These are phyloP conservation scores for Eleusine coracana DNA, from an alignment of 176 grass and related monocot species.

Conservation along the genomic window DNA sequence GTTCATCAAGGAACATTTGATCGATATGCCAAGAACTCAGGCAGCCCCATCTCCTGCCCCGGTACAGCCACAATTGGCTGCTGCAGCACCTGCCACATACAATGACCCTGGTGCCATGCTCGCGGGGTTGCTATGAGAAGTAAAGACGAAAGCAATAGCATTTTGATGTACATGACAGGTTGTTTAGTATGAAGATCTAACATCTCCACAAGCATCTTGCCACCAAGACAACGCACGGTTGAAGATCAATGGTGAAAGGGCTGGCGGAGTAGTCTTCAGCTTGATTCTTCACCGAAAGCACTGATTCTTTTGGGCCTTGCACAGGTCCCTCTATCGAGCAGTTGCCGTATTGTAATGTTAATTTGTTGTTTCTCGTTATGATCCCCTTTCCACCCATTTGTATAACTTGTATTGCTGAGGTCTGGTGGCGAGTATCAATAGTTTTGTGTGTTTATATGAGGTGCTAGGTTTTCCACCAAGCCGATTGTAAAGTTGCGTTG, in stretches of 20 bases:
- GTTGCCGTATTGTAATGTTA: constrained; percentile 56
- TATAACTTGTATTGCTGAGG: constrained; percentile 42
- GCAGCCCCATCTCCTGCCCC: constrained; percentile 23
- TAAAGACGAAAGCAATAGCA: constrained; percentile 9
- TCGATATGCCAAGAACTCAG: constrained; percentile 60
- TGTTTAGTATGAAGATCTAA: constrained; percentile 51
- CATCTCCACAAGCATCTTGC: constrained; percentile 52
- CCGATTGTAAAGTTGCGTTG: constrained; percentile 69
- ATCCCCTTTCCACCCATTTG: constrained; percentile 17
- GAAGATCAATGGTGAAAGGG: constrained; percentile 46
- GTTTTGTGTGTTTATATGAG: constrained; percentile 71
- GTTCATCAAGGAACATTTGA: constrained; percentile 85
- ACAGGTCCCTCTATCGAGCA: constrained; percentile 43
- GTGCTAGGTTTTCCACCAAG: constrained; percentile 52
- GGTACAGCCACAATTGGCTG: constrained; percentile 57
- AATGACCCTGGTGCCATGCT: constrained; percentile 94
- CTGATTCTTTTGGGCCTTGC: constrained; percentile 69
- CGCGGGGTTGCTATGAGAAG: constrained; percentile 80
- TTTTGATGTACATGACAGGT: constrained; percentile 49
- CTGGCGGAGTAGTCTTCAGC: constrained; percentile 59
- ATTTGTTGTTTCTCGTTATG: constrained; percentile 35
- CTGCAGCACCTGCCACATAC: constrained; percentile 54
- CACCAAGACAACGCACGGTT: constrained; percentile 31
- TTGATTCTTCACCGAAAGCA: constrained; percentile 38
- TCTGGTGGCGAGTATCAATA: constrained; percentile 57